Conservation (phyloP, 352 stramenopile species). For the Globisporangium spinosum region DNA sequence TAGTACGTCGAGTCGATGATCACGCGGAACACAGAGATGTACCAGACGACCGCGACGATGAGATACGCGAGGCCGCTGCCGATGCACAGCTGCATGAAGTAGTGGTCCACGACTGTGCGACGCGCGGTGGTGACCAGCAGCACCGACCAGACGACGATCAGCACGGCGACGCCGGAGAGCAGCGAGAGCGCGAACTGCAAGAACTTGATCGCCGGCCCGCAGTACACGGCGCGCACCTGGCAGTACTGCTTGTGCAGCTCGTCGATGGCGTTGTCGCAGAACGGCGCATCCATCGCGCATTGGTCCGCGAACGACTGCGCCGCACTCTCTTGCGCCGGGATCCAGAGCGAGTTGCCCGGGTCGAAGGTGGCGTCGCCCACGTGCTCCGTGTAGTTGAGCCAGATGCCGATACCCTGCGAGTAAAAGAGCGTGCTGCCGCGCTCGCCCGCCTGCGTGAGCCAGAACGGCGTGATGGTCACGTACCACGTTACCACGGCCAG, state of each 20-base stretch:
- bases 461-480: constrained; percentile 60
- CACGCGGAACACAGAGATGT: constrained; percentile 57
- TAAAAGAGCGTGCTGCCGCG: constrained; percentile 47
- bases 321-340: constrained; percentile 56
- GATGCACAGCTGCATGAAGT: constrained; percentile 71
- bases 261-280: constrained; percentile 47
- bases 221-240: constrained; percentile 69
- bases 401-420: constrained; percentile 73
- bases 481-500: constrained; percentile 67
- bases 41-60: constrained; percentile 51
- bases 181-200: constrained; percentile 56
- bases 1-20: constrained; percentile 76
- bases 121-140: constrained; percentile 46
- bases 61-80: constrained; percentile 50
- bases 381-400: constrained; percentile 82
- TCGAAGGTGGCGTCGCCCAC: constrained; percentile 62
- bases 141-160: constrained; percentile 48
- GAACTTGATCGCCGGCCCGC: constrained; percentile 47
- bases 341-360: constrained; percentile 75
- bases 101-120: constrained; percentile 62
- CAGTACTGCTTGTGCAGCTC: constrained; percentile 78
- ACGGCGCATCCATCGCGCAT: constrained; percentile 38
- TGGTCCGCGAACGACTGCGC: constrained; percentile 52
- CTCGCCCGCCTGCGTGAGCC: constrained; percentile 61
- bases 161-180: constrained; percentile 41